These are phyloP conservation scores for Trichoderma pleuroti DNA, from an alignment of 2,329 filamentous ascomycete species.

Conservation along the genomic window DNA sequence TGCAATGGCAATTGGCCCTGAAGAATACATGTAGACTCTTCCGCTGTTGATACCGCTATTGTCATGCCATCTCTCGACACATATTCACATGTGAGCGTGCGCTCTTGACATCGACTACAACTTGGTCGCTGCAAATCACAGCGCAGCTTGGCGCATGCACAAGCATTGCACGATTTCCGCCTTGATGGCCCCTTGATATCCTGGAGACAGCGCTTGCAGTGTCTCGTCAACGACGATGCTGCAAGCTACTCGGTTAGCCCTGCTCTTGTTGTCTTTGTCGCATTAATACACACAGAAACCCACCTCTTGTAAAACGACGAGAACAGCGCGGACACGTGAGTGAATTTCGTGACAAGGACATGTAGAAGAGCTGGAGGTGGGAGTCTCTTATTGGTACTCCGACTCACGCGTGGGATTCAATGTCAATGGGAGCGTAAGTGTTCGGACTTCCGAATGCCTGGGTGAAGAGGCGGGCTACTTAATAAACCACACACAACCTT, in stretches of 20 bases:
- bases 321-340: not conserved
- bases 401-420: not conserved
- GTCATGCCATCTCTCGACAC: not conserved
- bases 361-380: not conserved
- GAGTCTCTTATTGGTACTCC: not conserved
- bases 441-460: not conserved
- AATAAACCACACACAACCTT: not conserved
- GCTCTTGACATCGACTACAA: not conserved
- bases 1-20: no score
- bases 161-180: not conserved
- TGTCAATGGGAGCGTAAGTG: not conserved
- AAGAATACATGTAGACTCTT: not conserved
- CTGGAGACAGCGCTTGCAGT: not conserved
- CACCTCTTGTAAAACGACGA: not conserved
- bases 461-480: not conserved
- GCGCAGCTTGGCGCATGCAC: not conserved
- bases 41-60: not conserved
- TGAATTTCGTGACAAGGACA: not conserved
- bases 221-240: not conserved
- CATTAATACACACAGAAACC: not conserved
- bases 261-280: not conserved
- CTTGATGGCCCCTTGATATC: not conserved
- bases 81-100: not conserved
- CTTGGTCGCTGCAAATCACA: not conserved
- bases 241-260: not conserved